phyloP scores from a whole-genome alignment of 441 rosid genomes.

The Flueggea neowawraea region DNA sequence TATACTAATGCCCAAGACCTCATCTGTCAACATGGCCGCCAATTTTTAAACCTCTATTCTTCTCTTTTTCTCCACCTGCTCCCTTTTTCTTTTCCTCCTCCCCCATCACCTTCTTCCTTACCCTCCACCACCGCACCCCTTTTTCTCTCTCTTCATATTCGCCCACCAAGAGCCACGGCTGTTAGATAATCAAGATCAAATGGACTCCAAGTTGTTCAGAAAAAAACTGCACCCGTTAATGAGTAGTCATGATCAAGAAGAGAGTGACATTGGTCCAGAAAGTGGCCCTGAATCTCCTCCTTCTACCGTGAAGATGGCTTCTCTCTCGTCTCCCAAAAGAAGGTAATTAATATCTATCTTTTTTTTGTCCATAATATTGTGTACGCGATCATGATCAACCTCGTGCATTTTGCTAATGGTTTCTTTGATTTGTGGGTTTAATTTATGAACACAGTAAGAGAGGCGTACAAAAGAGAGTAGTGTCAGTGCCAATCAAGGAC shows the following conservation, averaged over 20 bases:
- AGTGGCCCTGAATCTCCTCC: constrained; percentile 64
- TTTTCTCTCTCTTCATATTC: too few species aligned
- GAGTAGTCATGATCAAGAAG: constrained; percentile 30
- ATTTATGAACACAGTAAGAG: constrained; percentile 35
- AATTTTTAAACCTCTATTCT: constrained; percentile 16
- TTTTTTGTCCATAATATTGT: too few species aligned
- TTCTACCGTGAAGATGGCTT: constrained; percentile 38
- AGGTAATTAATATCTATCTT: constrained; percentile 28
- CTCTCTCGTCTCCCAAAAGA: constrained; percentile 57
- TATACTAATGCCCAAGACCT: constrained; percentile 43
- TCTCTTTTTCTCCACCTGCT: constrained; percentile 14
- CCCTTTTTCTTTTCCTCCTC: neutral
- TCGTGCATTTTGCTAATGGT: neutral
- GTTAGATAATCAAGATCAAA: too few species aligned
- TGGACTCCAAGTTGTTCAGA: constrained; percentile 13
- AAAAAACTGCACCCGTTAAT: constrained; percentile 17
- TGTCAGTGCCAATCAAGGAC: constrained; percentile 85
- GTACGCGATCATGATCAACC: too few species aligned
- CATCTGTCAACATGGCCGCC: constrained; percentile 78
- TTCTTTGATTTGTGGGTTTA: neutral
- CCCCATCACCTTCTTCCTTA: too few species aligned
- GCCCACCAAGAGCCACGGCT: too few species aligned
- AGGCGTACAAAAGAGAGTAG: constrained; percentile 65
- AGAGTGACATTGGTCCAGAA: constrained; percentile 19
- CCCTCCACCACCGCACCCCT: too few species aligned